phyloP scores from a whole-genome alignment of 2,329 filamentous ascomycete species.

The Diplodia sapinea region DNA sequence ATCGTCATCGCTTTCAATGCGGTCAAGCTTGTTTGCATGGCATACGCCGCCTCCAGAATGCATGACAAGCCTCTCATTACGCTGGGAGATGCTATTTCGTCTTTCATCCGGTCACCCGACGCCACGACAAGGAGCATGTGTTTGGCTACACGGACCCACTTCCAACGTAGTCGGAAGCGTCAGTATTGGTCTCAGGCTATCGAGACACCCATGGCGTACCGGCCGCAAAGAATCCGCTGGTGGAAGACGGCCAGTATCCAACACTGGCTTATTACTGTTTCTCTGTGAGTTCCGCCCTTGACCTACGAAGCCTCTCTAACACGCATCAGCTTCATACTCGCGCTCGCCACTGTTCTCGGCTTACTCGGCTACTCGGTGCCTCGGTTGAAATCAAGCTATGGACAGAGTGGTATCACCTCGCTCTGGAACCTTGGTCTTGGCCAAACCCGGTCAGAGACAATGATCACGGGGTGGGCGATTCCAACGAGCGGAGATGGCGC shows the following conservation, averaged over 20 bases:
- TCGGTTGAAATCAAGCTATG: neutral
- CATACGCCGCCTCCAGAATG: neutral
- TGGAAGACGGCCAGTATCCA: neutral
- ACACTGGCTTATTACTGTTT: neutral
- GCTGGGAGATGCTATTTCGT: conserved; percentile 8
- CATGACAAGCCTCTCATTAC: neutral
- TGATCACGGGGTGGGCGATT: conserved; percentile 9
- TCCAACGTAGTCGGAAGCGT: neutral
- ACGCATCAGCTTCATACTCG: neutral
- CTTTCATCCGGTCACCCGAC: conserved; percentile 4
- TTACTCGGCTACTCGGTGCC: conserved; percentile 10
- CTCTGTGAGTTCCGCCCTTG: neutral
- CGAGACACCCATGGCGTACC: neutral
- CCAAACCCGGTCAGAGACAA: neutral
- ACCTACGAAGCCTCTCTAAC: neutral
- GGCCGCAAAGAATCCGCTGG: neutral
- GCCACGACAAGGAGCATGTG: neutral
- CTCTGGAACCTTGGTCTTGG: conserved; percentile 3
- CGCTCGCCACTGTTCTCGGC: neutral
- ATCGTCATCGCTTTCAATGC: conserved; percentile 14
- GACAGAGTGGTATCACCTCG: neutral
- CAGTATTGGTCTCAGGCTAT: neutral
- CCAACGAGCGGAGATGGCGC: neutral
- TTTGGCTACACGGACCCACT: conserved; percentile 7
- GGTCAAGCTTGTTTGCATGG: conserved; percentile 3